Evolutionary conservation across 371 early-diverging fungal species (phyloP).

Genomic region (Mortierella sp.): DNA sequence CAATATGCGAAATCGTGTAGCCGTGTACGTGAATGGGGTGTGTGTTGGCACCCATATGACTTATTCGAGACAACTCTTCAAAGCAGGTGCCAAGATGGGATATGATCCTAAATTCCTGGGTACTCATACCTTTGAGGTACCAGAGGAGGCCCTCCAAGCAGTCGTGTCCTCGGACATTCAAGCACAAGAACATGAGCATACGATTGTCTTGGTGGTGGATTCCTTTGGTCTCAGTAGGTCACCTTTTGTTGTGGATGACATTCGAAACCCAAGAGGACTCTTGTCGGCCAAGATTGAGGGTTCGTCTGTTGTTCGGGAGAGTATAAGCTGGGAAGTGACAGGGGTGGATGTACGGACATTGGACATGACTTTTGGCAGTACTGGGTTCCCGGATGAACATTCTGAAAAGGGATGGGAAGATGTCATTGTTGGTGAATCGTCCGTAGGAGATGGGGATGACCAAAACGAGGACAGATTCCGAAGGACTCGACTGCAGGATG

Average conservation of each 20-base stretch:
- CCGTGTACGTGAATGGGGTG: slow-evolving; percentile 73
- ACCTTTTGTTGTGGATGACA: slow-evolving; percentile 80
- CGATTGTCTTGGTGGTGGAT: slow-evolving; percentile 76
- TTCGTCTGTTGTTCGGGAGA: slow-evolving; percentile 14
- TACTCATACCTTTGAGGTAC: slow-evolving; percentile 21
- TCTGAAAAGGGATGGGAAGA: slow-evolving; percentile 13
- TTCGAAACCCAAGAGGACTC: slow-evolving; percentile 81
- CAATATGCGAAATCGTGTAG: slow-evolving; percentile 78
- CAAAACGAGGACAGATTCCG: slow-evolving; percentile 3
- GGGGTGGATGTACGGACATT: slow-evolving; percentile 78
- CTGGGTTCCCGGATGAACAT: slow-evolving; percentile 83
- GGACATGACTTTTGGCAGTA: slow-evolving; percentile 64
- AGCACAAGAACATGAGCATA: slow-evolving; percentile 46
- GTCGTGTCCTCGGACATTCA: not conserved
- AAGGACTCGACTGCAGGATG: too few relatives aligned
- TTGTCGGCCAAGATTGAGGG: slow-evolving; percentile 67
- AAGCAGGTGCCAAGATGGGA: slow-evolving; percentile 77
- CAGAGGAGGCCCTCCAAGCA: slow-evolving; percentile 12
- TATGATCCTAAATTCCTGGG: slow-evolving; percentile 70
- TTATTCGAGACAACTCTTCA: slow-evolving; percentile 69
- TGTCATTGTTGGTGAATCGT: slow-evolving; percentile 3
- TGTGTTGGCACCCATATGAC: slow-evolving; percentile 84
- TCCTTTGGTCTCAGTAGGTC: slow-evolving; percentile 82
- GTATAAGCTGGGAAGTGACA: slow-evolving; percentile 74
- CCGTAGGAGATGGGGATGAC: slow-evolving; percentile 31